Base-by-base conservation (phyloP, 805 yeast species). In the Myxozyma kluyveri region DNA sequence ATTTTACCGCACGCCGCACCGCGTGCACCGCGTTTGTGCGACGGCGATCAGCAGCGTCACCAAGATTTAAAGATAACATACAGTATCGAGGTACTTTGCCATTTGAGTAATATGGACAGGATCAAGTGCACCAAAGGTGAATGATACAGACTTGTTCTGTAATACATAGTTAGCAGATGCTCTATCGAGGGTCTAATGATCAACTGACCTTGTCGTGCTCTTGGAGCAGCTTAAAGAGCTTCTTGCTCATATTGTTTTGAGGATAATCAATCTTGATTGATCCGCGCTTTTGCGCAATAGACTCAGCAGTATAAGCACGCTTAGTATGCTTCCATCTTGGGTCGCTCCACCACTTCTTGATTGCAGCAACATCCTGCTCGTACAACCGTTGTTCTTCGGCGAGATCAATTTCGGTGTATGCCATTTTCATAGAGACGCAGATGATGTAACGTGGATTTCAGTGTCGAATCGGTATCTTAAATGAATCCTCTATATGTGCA, bases 91-190 rank as follows among this genome's bases (percentile, higher is more conserved):
- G 38, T 51, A 51, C 27, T 51, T 51, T 38, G 96, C 95, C 98
- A 91, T 91, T 74, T 91, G 98, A 54, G 96, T 77, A 60, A 89
- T 88, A 69, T 91, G 99, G 61, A 91, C 86, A 23, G 98, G 97
- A 70, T 91, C 99, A 63, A 91, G 77, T 18, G 97, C 98, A 68
- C 99, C 99, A 67, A 90, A 91, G 24, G 98, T 91, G 77, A 83
- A 84, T n/a, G 96, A 86, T 29, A 81, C 86, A 40, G 95, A 80
- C 67, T 82, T 82, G 61, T 84, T 74, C 54, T 70, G 69, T 21
- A 26, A 14, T 3, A 29, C 19, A 19, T 49, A 7, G 40, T 17
- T n/a, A 36, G 18, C 40, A 19, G 22, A 7, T 14, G 12, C 26
- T 27, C 12, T 14, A 14, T 9, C 9, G 9, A 14, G 33, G 9